A percentile compares a stretch with the other conserved stretches of the same genome.
Evolutionary conservation across 768 basidiomycete species (phyloP).

Genomic region (Tylopilus vinaceipallidus): DNA sequence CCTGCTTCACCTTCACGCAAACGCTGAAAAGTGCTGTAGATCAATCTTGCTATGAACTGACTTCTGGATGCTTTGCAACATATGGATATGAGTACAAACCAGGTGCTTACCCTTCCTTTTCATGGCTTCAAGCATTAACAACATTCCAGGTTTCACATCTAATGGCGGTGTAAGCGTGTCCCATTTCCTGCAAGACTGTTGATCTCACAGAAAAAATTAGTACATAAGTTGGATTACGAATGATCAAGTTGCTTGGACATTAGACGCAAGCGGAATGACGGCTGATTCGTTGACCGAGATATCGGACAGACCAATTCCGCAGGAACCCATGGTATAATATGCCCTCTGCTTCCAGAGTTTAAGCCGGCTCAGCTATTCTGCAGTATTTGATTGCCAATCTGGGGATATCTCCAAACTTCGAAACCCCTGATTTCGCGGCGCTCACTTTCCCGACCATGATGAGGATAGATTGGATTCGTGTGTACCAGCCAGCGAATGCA

Average conservation of each 20-base stretch:
- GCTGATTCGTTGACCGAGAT: conserved; percentile 59
- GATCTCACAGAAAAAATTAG: conserved; percentile 29
- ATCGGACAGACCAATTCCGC: conserved; percentile 64
- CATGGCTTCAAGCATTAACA: not conserved
- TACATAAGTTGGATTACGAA: conserved; percentile 82
- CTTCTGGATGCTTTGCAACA: conserved; percentile 52
- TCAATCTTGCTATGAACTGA: conserved; percentile 62
- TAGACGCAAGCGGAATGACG: conserved; percentile 60
- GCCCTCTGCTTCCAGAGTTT: not conserved
- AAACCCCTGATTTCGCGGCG: conserved; percentile 64
- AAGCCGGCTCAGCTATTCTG: not conserved
- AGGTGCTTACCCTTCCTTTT: conserved; percentile 36
- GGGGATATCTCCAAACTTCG: conserved; percentile 84
- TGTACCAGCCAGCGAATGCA: conserved; percentile 74
- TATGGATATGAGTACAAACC: conserved; percentile 86
- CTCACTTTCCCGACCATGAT: conserved; percentile 72
- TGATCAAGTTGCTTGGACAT: conserved; percentile 63
- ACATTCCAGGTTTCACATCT: conserved; percentile 20
- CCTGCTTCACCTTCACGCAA: not conserved
- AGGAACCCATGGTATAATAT: conserved; percentile 79
- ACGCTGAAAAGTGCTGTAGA: conserved; percentile 39
- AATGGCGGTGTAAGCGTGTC: conserved; percentile 47
- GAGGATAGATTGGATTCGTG: conserved; percentile 84
- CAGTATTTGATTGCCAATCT: conserved; percentile 85
- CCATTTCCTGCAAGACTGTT: not conserved